A percentile compares a stretch with the other conserved stretches of the same genome.
These are phyloP conservation scores for Cordyceps fumosorosea DNA, from an alignment of 2,329 filamentous ascomycete species.

Conservation along the genomic window DNA sequence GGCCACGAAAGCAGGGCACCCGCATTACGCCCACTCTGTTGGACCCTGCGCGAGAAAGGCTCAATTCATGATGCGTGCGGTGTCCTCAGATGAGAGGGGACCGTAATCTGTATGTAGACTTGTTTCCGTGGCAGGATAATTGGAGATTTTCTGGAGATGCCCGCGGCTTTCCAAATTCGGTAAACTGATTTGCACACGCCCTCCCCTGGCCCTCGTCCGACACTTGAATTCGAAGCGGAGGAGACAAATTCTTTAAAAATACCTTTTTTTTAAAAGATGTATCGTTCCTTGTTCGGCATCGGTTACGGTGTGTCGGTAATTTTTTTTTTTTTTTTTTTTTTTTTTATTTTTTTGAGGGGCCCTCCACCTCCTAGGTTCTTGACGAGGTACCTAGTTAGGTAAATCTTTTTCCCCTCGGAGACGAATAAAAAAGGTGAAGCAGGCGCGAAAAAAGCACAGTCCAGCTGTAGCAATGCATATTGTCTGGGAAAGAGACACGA, in stretches of 20 bases:
- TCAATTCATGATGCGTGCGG: not conserved
- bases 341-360: too few relatives aligned
- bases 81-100: not conserved
- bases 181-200: not conserved
- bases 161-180: conserved; percentile 3
- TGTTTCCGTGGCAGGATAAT: conserved; percentile 9
- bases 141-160: not conserved
- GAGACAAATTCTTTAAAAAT: not conserved
- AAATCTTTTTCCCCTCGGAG: not conserved
- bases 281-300: not conserved
- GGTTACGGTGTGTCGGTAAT: not conserved
- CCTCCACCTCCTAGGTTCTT: too few relatives aligned
- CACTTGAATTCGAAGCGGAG: not conserved
- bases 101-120: not conserved
- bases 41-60: not conserved
- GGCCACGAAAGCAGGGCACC: not conserved
- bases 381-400: too few relatives aligned
- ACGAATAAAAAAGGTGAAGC: not conserved
- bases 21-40: not conserved
- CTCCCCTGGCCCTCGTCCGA: not conserved
- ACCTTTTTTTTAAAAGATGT: not conserved
- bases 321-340: too few relatives aligned
- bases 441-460: not conserved
- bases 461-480: not conserved
- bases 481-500: conserved; percentile 5